A percentile compares a stretch with the other conserved stretches of the same genome.
These are phyloP conservation scores for Russula sp. DNA, from an alignment of 768 basidiomycete genomes.

Conservation along the genomic window DNA sequence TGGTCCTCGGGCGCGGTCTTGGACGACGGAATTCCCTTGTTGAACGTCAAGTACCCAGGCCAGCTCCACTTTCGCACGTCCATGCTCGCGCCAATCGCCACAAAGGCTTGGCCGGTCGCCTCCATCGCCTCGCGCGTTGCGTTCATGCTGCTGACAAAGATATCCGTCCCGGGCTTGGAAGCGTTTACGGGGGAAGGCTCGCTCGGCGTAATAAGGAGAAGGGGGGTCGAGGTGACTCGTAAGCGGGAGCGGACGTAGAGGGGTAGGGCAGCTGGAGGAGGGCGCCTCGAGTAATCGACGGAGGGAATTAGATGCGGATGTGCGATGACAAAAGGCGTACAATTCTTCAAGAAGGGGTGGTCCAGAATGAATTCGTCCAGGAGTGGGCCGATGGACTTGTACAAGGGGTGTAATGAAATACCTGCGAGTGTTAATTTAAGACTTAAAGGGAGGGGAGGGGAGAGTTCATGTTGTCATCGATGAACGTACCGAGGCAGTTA, in stretches of 20 bases:
- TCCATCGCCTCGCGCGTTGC: slow-evolving; percentile 18
- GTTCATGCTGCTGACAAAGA: slow-evolving; percentile 11
- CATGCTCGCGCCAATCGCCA: slow-evolving; percentile 39
- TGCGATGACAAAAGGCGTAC: slow-evolving; percentile 44
- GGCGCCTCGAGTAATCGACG: slow-evolving; percentile 36
- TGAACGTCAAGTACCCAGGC: slow-evolving; percentile 62
- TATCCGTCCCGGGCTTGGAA: slow-evolving; percentile 5
- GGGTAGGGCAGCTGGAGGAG: slow-evolving; percentile 47
- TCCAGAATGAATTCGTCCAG: slow-evolving; percentile 47
- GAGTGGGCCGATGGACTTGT: slow-evolving; percentile 39
- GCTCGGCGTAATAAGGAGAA: background rate
- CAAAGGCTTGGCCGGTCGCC: slow-evolving; percentile 32
- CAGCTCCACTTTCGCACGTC: slow-evolving; percentile 61
- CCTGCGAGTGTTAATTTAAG: slow-evolving; percentile 34
- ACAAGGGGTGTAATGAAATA: slow-evolving; percentile 52
- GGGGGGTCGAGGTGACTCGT: slow-evolving; percentile 3
- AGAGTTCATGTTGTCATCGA: too few species aligned
- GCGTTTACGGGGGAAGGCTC: background rate
- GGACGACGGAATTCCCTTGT: slow-evolving; percentile 35
- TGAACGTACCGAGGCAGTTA: slow-evolving; percentile 44
- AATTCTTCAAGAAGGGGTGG: slow-evolving; percentile 34
- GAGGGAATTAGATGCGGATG: slow-evolving; percentile 53
- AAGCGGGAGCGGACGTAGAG: slow-evolving; percentile 40
- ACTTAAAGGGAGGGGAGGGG: background rate
- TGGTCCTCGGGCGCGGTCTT: slow-evolving; percentile 26